Evolutionary conservation across 768 basidiomycete genomes (phyloP).

Genomic region (Rhodosporidiobolus odoratus): DNA sequence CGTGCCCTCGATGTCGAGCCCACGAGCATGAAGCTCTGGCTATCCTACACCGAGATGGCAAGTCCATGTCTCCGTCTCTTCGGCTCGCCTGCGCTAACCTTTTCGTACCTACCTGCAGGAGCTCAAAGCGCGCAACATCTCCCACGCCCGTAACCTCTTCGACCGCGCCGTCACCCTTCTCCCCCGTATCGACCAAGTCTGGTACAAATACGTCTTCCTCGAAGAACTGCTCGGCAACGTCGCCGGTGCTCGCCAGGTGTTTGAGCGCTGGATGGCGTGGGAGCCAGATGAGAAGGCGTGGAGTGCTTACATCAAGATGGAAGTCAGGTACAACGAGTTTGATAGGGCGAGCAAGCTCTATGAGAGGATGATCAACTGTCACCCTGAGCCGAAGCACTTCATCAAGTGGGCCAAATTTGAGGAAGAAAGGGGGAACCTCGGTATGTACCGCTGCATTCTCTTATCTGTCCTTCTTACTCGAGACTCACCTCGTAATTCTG

Average conservation of each 20-base stretch:
- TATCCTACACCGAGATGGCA: slow-evolving; percentile 84
- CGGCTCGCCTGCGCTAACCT: neutral
- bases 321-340: slow-evolving; percentile 82
- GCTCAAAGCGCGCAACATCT: slow-evolving; percentile 92
- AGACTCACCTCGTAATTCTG: neutral
- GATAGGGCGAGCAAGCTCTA: slow-evolving; percentile 90
- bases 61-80: neutral
- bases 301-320: slow-evolving; percentile 99
- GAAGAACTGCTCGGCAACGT: slow-evolving; percentile 96
- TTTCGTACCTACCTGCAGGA: slow-evolving; percentile 50
- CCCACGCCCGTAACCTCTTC: slow-evolving; percentile 92
- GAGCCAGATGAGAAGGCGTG: slow-evolving; percentile 99
- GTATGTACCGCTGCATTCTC: slow-evolving; percentile 22
- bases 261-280: slow-evolving; percentile 99
- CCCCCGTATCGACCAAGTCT: slow-evolving; percentile 90
- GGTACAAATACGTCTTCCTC: slow-evolving; percentile 99
- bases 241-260: slow-evolving; percentile 91
- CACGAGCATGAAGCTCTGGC: slow-evolving; percentile 82
- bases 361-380: slow-evolving; percentile 69
- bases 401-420: slow-evolving; percentile 64
- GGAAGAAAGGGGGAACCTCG: slow-evolving; percentile 56
- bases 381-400: slow-evolving; percentile 62
- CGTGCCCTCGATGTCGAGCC: slow-evolving; percentile 94
- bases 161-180: slow-evolving; percentile 95
- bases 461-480: neutral